Evolutionary conservation across 2,329 filamentous ascomycete genomes (phyloP).

Genomic region (Beauveria pseudobassiana): DNA sequence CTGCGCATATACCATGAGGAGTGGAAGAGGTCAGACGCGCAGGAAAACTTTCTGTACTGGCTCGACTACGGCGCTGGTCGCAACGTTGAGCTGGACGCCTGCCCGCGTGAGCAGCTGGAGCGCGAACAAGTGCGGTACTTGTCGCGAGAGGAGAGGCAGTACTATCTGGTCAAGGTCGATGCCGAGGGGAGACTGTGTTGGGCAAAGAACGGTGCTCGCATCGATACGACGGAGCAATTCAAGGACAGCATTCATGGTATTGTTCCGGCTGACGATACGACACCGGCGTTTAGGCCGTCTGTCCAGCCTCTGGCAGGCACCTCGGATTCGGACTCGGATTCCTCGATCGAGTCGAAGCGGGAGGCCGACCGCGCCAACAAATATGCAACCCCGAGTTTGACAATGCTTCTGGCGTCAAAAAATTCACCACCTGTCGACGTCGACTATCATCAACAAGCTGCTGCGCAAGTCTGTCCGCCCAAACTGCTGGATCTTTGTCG

Average conservation of each 20-base stretch:
- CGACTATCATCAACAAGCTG: constrained; percentile 70
- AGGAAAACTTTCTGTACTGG: constrained; percentile 93
- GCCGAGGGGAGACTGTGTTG: constrained; percentile 69
- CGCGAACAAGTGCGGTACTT: constrained; percentile 77
- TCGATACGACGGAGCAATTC: constrained; percentile 68
- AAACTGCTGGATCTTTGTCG: constrained; percentile 91
- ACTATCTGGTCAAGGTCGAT: constrained; percentile 75
- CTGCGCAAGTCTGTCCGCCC: constrained; percentile 72
- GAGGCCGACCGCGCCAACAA: constrained; percentile 55
- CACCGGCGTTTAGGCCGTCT: constrained; percentile 41
- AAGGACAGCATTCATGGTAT: constrained; percentile 75
- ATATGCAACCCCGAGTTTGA: constrained; percentile 58
- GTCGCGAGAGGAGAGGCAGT: constrained; percentile 69
- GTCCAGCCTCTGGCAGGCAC: constrained; percentile 13
- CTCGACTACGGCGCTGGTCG: constrained; percentile 74
- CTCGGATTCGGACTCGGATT: constrained; percentile 27
- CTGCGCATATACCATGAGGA: constrained; percentile 72
- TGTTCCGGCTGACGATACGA: constrained; percentile 52
- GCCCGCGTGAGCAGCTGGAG: constrained; percentile 67
- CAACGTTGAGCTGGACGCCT: constrained; percentile 59
- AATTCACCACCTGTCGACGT: constrained; percentile 58
- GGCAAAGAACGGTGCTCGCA: constrained; percentile 72
- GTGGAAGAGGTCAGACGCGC: constrained; percentile 71
- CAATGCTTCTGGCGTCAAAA: constrained; percentile 47
- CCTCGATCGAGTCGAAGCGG: constrained; percentile 37